phyloP scores from a whole-genome alignment of 306 rosid species.

The Pyrus bretschneideri region DNA sequence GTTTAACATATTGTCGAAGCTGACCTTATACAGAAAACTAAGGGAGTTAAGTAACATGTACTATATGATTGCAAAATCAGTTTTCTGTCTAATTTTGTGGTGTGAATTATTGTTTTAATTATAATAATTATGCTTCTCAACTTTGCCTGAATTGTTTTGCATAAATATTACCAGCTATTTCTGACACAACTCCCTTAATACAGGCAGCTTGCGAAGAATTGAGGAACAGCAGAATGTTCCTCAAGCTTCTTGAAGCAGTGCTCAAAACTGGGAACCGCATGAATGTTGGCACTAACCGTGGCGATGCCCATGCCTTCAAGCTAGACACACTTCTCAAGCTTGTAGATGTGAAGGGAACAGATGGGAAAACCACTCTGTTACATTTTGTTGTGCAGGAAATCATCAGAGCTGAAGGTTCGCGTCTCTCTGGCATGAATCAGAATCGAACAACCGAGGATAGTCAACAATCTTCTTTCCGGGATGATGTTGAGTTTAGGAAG shows the following conservation, averaged over 20 bases:
- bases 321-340: conserved; percentile 89
- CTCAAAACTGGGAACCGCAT: conserved; percentile 89
- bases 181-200: conserved; percentile 4
- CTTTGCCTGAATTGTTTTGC: background rate
- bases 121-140: background rate
- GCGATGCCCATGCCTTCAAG: conserved; percentile 89
- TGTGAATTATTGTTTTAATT: background rate
- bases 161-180: background rate
- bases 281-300: conserved; percentile 91
- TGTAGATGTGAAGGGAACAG: conserved; percentile 75
- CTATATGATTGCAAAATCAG: background rate
- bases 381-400: conserved; percentile 92
- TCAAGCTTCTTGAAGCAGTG: conserved; percentile 86
- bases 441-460: conserved; percentile 20
- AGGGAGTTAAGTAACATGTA: background rate
- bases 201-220: conserved; percentile 80
- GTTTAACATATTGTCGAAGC: background rate
- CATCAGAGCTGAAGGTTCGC: conserved; percentile 72
- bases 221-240: conserved; percentile 67
- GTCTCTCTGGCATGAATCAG: conserved; percentile 35
- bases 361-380: conserved; percentile 76
- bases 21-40: too few species aligned
- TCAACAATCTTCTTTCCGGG: conserved; percentile 43
- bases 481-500: conserved; percentile 59
- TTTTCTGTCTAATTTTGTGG: background rate